Evolutionary conservation across 2,329 filamentous ascomycete genomes (phyloP).

Genomic region (Aureobasidium sp.): DNA sequence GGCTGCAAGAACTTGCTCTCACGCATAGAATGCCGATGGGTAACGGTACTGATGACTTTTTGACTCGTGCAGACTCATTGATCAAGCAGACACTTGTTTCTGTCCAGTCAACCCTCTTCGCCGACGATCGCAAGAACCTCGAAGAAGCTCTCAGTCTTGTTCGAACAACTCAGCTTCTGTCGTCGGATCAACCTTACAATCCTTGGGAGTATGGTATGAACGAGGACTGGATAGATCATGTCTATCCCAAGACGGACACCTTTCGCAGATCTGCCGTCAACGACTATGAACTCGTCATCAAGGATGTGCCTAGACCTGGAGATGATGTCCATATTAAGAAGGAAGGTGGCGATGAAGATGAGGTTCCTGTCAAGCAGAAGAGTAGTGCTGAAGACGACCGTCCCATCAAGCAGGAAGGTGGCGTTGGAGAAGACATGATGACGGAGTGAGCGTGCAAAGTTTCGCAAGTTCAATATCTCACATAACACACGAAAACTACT

Average conservation of each 20-base stretch:
- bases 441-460: background rate
- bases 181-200: background rate
- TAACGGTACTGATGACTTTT: background rate
- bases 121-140: constrained; percentile 1
- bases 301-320: background rate
- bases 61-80: background rate
- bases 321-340: too few relatives aligned
- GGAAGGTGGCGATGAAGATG: too few relatives aligned
- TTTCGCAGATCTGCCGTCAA: too few relatives aligned
- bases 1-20: background rate
- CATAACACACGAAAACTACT: too few relatives aligned
- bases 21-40: background rate
- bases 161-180: background rate
- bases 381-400: too few relatives aligned
- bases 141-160: constrained; percentile 6
- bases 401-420: too few relatives aligned
- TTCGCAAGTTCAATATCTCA: background rate
- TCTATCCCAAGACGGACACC: background rate
- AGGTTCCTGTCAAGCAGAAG: too few relatives aligned
- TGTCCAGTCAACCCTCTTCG: background rate
- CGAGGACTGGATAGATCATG: background rate
- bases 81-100: constrained; percentile 5
- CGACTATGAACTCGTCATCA: background rate
- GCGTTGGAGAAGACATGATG: too few relatives aligned
- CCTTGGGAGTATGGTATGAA: background rate